Conservation (phyloP, 2,329 filamentous ascomycete species). For the Seiridium cupressi region DNA sequence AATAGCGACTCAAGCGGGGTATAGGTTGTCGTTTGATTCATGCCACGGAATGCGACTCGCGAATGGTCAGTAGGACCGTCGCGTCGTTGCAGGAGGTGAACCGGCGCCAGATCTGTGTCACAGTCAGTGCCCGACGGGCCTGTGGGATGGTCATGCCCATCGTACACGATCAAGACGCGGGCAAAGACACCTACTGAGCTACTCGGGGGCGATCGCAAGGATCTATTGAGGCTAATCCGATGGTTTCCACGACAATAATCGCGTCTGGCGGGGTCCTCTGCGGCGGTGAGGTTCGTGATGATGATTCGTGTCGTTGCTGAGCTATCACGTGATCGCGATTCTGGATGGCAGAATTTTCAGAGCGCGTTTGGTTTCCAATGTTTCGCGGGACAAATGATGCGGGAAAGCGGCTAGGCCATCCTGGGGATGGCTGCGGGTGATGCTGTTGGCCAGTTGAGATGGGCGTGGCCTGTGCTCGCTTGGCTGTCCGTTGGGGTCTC, state of each 20-base stretch:
- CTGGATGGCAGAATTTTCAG: slow-evolving; percentile 4
- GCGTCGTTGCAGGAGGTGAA: slow-evolving; percentile 51
- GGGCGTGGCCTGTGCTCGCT: too few relatives aligned
- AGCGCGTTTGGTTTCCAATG: neutral
- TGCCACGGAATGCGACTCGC: slow-evolving; percentile 55
- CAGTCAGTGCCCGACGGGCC: slow-evolving; percentile 13
- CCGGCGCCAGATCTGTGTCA: slow-evolving; percentile 50
- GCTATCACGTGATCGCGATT: slow-evolving; percentile 11
- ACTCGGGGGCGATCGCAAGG: slow-evolving; percentile 10
- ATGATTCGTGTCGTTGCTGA: slow-evolving; percentile 20
- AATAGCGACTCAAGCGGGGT: slow-evolving; percentile 84
- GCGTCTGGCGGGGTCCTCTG: slow-evolving; percentile 15
- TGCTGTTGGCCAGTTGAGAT: too few relatives aligned
- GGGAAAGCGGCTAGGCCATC: too few relatives aligned
- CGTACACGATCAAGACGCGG: slow-evolving; percentile 11
- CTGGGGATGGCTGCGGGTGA: too few relatives aligned
- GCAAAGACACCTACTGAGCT: slow-evolving; percentile 22
- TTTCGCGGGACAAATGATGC: neutral
- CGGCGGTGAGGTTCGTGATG: slow-evolving; percentile 26
- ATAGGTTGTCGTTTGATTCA: slow-evolving; percentile 62
- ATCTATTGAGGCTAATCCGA: slow-evolving; percentile 22
- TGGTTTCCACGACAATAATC: slow-evolving; percentile 20
- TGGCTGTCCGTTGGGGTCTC: too few relatives aligned
- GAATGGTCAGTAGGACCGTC: slow-evolving; percentile 54
- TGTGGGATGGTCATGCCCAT: neutral